These are phyloP conservation scores for Orychophragmus violaceus DNA, from an alignment of 345 rosid species.

Conservation along the genomic window DNA sequence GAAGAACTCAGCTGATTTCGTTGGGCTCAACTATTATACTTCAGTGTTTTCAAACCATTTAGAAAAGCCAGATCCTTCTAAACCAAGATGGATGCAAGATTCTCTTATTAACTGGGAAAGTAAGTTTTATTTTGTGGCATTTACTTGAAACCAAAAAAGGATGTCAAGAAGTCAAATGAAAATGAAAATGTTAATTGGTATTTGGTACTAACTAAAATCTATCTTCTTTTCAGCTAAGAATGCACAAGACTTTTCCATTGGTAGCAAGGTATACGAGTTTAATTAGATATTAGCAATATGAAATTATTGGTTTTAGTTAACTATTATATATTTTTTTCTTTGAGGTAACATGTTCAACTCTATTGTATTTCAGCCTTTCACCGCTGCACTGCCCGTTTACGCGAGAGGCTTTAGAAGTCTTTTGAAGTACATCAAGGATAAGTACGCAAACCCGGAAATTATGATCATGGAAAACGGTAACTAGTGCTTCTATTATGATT, in stretches of 20 bases:
- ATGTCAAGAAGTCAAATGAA: neutral
- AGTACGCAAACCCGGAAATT: slow-evolving; percentile 30
- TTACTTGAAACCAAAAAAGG: neutral
- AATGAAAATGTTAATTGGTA: no score
- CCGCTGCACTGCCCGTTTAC: slow-evolving; percentile 23
- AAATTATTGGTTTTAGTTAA: neutral
- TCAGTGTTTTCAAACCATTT: slow-evolving; percentile 15
- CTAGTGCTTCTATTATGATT: neutral
- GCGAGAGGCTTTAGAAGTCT: slow-evolving; percentile 31
- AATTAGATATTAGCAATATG: neutral
- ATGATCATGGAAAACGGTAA: slow-evolving; percentile 44
- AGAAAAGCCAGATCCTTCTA: neutral
- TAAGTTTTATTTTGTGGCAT: slow-evolving; percentile 4
- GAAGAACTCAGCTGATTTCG: slow-evolving; percentile 33
- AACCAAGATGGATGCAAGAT: slow-evolving; percentile 28
- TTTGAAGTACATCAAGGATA: slow-evolving; percentile 28
- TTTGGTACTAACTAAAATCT: neutral
- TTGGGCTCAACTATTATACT: slow-evolving; percentile 39
- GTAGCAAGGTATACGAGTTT: slow-evolving; percentile 6
- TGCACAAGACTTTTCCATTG: neutral
- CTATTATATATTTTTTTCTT: neutral
- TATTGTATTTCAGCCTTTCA: slow-evolving; percentile 23
- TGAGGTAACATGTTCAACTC: neutral
- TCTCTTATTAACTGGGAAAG: slow-evolving; percentile 21
- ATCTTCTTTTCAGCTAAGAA: neutral